Conservation (phyloP, 352 stramenopile species). For the Phytopythium chamaehyphon region DNA sequence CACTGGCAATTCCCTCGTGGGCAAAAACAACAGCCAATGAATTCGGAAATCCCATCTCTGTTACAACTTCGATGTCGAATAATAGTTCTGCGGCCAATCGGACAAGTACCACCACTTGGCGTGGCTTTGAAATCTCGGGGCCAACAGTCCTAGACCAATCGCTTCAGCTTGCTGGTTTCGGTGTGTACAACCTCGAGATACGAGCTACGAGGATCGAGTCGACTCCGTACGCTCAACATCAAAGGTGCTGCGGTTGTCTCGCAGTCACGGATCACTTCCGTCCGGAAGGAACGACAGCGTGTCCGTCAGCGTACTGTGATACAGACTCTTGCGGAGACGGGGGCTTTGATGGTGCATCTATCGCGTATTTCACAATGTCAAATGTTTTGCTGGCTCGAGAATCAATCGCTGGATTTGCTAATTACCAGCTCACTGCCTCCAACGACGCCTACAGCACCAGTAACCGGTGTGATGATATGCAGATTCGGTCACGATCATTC, state of each 20-base stretch:
- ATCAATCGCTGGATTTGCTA: constrained; percentile 27
- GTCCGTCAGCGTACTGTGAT: constrained; percentile 40
- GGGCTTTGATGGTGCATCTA: not conserved
- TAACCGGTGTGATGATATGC: constrained; percentile 43
- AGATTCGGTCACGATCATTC: constrained; percentile 34
- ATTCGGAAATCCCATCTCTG: constrained; percentile 1
- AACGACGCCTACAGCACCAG: constrained; percentile 50
- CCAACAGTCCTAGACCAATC: not conserved
- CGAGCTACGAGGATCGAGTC: not conserved
- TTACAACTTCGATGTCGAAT: not conserved
- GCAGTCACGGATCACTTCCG: constrained; percentile 50
- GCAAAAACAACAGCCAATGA: constrained; percentile 1
- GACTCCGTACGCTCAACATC: not conserved
- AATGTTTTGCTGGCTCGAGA: constrained; percentile 26
- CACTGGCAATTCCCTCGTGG: constrained; percentile 2
- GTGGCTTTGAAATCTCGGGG: not conserved
- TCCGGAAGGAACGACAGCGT: constrained; percentile 28
- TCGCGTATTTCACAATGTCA: constrained; percentile 19
- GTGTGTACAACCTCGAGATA: constrained; percentile 3
- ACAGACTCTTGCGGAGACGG: constrained; percentile 6
- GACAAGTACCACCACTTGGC: not conserved
- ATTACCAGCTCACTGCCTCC: constrained; percentile 29
- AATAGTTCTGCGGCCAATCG: not conserved
- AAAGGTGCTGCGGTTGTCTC: constrained; percentile 29
- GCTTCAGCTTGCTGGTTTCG: not conserved